Percentiles rank a stretch among this genome's conserved stretches.
These are phyloP conservation scores for Neotropicomus parvogracilis DNA, from an alignment of 1,284 basidiomycete genomes.

Conservation along the genomic window DNA sequence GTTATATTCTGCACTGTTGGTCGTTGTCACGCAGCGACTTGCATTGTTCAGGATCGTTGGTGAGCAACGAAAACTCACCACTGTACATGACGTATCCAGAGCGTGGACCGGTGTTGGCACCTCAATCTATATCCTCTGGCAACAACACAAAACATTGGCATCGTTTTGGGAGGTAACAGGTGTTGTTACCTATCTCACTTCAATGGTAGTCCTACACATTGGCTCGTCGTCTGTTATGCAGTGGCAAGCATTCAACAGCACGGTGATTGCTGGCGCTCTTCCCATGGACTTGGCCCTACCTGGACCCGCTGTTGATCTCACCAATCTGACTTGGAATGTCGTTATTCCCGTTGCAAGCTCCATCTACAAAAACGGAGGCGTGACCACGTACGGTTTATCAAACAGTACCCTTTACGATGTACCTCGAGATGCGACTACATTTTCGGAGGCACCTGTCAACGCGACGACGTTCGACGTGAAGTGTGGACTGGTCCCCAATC, in stretches of 20 bases:
- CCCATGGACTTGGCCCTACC: background rate
- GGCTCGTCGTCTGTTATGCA: background rate
- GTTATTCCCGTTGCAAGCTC: background rate
- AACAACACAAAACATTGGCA: background rate
- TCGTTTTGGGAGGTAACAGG: background rate
- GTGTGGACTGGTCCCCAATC: background rate
- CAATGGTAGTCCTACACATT: background rate
- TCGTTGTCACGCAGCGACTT: background rate
- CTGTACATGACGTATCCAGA: background rate
- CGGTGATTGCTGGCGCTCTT: background rate
- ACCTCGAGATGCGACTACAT: background rate
- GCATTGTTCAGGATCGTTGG: background rate
- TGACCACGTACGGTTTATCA: background rate
- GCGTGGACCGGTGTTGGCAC: background rate
- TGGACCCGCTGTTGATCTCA: background rate
- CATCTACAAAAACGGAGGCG: background rate
- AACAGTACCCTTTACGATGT: background rate
- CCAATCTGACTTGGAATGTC: background rate
- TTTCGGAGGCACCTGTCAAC: background rate
- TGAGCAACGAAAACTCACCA: background rate
- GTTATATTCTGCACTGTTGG: background rate
- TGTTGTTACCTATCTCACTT: background rate
- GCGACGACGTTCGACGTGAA: background rate
- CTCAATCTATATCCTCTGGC: background rate
- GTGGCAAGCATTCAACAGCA: constrained; percentile 1